A percentile compares a stretch with the other conserved stretches of the same genome.
Conservation (phyloP, 306 rosid species). For the Lathyrus tuberosus region DNA sequence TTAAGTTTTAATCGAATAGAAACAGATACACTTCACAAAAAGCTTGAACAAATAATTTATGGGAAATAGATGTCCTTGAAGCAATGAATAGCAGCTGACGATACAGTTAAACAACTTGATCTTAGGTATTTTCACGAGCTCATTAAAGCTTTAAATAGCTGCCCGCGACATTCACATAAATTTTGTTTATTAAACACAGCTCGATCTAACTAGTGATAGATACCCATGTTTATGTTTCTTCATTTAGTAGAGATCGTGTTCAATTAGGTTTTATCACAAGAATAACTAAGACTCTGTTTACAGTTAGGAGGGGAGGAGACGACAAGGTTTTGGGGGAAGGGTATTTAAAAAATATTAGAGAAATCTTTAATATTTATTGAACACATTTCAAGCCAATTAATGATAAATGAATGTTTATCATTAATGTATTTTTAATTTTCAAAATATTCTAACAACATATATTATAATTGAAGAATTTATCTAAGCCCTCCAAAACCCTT, state of each 20-base stretch:
- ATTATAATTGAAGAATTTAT: too few relatives aligned
- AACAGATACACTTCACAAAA: not conserved
- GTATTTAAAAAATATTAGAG: too few relatives aligned
- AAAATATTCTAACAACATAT: too few relatives aligned
- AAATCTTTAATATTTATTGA: too few relatives aligned
- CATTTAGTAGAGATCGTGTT: not conserved
- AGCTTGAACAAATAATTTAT: not conserved
- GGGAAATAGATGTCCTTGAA: not conserved
- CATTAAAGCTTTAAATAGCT: not conserved
- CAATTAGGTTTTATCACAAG: not conserved
- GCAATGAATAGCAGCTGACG: not conserved
- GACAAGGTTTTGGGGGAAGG: too few relatives aligned
- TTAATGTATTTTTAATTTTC: too few relatives aligned
- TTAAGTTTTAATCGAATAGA: not conserved
- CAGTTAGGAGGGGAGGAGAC: too few relatives aligned
- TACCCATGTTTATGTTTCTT: not conserved
- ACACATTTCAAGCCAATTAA: too few relatives aligned
- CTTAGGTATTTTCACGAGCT: constrained; percentile 6
- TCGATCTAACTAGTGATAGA: not conserved
- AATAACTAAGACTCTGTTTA: too few relatives aligned
- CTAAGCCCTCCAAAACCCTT: too few relatives aligned
- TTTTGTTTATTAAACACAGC: not conserved
- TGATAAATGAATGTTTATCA: too few relatives aligned
- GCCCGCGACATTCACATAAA: not conserved
- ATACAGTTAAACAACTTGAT: constrained; percentile 1